These are phyloP conservation scores for Leccinum broughii DNA, from an alignment of 768 basidiomycete genomes.

Conservation along the genomic window DNA sequence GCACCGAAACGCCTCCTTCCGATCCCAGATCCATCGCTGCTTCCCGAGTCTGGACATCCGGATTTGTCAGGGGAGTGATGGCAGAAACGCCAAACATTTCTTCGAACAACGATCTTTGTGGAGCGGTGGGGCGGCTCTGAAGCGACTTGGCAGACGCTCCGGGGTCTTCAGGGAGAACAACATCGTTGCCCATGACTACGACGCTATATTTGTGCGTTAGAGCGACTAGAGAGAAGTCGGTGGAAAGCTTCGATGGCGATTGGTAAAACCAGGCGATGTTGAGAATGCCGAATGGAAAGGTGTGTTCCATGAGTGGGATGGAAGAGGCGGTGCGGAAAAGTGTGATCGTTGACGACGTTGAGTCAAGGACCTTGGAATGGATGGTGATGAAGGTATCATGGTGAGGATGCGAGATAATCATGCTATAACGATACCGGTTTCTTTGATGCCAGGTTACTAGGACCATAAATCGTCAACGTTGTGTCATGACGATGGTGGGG, in stretches of 20 bases:
- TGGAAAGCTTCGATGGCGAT: slow-evolving; percentile 31
- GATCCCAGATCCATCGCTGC: slow-evolving; percentile 14
- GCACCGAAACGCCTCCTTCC: slow-evolving; percentile 20
- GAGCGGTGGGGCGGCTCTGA: slow-evolving; percentile 30
- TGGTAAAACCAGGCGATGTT: slow-evolving; percentile 43
- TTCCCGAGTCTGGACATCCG: slow-evolving; percentile 21
- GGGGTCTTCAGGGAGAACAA: slow-evolving; percentile 42
- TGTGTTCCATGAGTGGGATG: slow-evolving; percentile 42
- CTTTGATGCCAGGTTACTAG: slow-evolving; percentile 63
- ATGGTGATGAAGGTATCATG: slow-evolving; percentile 63
- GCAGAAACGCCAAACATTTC: slow-evolving; percentile 88
- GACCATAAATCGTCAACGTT: neutral
- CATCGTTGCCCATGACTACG: slow-evolving; percentile 65
- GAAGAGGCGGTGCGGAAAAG: slow-evolving; percentile 51
- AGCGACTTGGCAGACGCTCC: slow-evolving; percentile 43
- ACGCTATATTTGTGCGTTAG: slow-evolving; percentile 67
- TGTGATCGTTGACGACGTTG: slow-evolving; percentile 40
- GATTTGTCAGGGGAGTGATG: slow-evolving; percentile 40
- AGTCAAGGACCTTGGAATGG: slow-evolving; percentile 36
- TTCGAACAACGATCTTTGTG: slow-evolving; percentile 70
- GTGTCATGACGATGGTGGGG: neutral
- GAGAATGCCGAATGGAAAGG: slow-evolving; percentile 65
- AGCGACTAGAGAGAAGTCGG: slow-evolving; percentile 62
- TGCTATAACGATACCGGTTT: slow-evolving; percentile 38
- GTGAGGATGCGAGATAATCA: slow-evolving; percentile 54